phyloP scores from a whole-genome alignment of 768 basidiomycete species.

The Hemileccinum rubropunctum region DNA sequence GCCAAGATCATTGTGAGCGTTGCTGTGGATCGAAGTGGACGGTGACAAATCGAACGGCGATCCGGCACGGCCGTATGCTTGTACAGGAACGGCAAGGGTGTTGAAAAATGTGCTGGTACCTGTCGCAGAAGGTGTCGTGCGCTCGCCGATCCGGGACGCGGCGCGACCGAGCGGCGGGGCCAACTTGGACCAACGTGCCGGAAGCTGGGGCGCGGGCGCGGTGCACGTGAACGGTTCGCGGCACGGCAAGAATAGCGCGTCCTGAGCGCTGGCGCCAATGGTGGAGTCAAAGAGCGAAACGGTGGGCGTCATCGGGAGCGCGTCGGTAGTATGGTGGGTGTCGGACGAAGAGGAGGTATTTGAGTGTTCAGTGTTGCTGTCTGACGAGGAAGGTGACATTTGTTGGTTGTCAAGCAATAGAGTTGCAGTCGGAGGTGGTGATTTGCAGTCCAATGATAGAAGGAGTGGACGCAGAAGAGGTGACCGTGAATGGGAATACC shows the following conservation, averaged over 20 bases:
- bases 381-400: conserved; percentile 28
- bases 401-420: conserved; percentile 32
- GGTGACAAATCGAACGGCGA: conserved; percentile 36
- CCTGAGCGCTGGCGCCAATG: background rate
- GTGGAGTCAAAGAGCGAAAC: conserved; percentile 2
- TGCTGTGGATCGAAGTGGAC: conserved; percentile 11
- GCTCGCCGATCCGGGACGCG: conserved; percentile 4
- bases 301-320: conserved; percentile 19
- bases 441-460: conserved; percentile 32
- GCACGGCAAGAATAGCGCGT: background rate
- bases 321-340: conserved; percentile 2
- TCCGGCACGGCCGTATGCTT: conserved; percentile 2
- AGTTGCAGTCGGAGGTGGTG: conserved; percentile 17
- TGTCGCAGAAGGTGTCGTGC: no score
- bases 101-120: background rate
- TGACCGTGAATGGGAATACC: conserved; percentile 15
- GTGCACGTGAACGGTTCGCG: conserved; percentile 6
- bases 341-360: conserved; percentile 20
- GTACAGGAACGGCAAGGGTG: conserved; percentile 2
- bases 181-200: conserved; percentile 7
- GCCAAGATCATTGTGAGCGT: conserved; percentile 5
- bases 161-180: background rate
- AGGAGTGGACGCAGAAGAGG: conserved; percentile 16
- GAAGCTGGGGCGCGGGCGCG: background rate
- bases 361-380: conserved; percentile 13